Conservation (phyloP, 73 alveolate genomes). For the Diophrys appendiculata region DNA sequence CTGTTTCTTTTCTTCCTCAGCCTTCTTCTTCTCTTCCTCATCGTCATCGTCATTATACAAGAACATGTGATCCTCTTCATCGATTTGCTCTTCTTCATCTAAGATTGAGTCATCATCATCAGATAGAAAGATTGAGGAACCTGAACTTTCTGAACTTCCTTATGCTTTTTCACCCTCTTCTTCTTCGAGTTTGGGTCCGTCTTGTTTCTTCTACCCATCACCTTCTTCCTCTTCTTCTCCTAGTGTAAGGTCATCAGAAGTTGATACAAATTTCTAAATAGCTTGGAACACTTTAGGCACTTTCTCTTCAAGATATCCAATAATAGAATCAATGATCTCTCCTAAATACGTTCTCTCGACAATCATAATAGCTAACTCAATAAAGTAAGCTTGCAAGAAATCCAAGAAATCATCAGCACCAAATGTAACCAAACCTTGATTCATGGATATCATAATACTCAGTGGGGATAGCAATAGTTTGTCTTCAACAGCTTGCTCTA, state of each 20-base stretch:
- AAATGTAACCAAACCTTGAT: constrained; percentile 77
- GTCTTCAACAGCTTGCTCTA: constrained; percentile 64
- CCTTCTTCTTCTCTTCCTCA: constrained; percentile 11
- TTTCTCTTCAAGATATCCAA: constrained; percentile 37
- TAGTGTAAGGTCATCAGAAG: constrained; percentile 14
- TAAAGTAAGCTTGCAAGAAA: constrained; percentile 72
- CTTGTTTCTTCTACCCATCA: constrained; percentile 2
- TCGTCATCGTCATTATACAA: constrained; percentile 1
- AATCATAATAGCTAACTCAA: constrained; percentile 70
- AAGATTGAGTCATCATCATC: constrained; percentile 1
- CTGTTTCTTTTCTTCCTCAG: constrained; percentile 25
- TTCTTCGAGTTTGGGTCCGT: not conserved
- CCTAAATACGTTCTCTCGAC: constrained; percentile 77
- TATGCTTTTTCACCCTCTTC: constrained; percentile 14
- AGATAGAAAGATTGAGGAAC: not conserved
- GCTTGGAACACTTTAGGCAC: constrained; percentile 9
- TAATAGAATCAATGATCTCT: constrained; percentile 28
- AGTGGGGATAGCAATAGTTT: constrained; percentile 69
- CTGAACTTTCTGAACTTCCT: not conserved
- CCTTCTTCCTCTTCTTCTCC: constrained; percentile 32
- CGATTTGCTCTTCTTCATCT: not conserved
- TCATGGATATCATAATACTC: constrained; percentile 65
- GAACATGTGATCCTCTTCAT: not conserved
- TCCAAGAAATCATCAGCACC: constrained; percentile 90
- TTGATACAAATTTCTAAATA: constrained; percentile 6